phyloP scores from a whole-genome alignment of 495 filamentous ascomycete species.

The Ramalina intermedia region DNA sequence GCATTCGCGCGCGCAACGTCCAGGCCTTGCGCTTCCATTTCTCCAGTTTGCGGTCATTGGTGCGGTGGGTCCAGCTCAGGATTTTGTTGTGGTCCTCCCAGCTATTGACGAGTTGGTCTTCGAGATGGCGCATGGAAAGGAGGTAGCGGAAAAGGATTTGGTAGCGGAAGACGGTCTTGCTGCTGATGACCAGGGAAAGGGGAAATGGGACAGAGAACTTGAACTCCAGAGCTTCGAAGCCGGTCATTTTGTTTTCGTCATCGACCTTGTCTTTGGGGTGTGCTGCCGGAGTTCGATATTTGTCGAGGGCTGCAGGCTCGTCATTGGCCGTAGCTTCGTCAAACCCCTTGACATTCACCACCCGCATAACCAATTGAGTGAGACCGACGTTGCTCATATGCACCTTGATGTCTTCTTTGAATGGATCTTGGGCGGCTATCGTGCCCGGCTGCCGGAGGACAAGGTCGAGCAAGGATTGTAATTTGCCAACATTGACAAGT shows the following conservation, averaged over 20 bases:
- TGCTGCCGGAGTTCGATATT: constrained; percentile 36
- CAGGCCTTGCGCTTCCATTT: constrained; percentile 86
- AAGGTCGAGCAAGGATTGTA: constrained; percentile 87
- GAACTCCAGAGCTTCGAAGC: constrained; percentile 82
- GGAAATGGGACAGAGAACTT: constrained; percentile 94
- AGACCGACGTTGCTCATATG: constrained; percentile 90
- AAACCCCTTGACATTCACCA: constrained; percentile 88
- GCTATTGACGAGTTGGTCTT: constrained; percentile 64
- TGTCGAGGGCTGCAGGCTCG: constrained; percentile 24
- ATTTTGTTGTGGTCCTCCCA: constrained; percentile 83
- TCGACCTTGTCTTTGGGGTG: constrained; percentile 31
- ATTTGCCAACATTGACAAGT: constrained; percentile 75
- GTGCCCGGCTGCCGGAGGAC: constrained; percentile 90
- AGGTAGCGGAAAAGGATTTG: constrained; percentile 92
- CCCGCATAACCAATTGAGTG: constrained; percentile 84
- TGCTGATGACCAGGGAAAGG: constrained; percentile 88
- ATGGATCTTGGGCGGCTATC: constrained; percentile 84
- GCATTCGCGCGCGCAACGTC: constrained; percentile 84
- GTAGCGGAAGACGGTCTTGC: constrained; percentile 89
- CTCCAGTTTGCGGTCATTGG: constrained; percentile 59
- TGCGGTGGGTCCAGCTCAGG: constrained; percentile 73
- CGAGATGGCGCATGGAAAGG: constrained; percentile 73
- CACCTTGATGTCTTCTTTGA: constrained; percentile 95
- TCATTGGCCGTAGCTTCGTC: constrained; percentile 65
- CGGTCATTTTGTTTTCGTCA: constrained; percentile 71